Conservation (phyloP, 2,329 filamentous ascomycete species). For the Tolypocladium pustulatum region DNA sequence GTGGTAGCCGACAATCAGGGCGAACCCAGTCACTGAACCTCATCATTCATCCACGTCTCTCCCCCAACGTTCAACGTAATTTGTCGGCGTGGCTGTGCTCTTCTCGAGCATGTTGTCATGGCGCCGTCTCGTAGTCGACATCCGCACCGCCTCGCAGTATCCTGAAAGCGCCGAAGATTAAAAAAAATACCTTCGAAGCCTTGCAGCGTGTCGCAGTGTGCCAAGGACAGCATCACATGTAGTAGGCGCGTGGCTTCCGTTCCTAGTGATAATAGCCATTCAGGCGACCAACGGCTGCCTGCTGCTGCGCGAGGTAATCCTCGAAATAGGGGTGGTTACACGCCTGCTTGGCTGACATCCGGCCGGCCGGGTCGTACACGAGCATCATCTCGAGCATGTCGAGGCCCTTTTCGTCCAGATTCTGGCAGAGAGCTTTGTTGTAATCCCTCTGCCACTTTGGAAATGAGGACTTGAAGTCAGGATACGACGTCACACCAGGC, state of each 20-base stretch:
- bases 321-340: constrained; percentile 77
- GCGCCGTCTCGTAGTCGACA: not conserved
- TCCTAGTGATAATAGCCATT: constrained; percentile 27
- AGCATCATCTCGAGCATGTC: constrained; percentile 62
- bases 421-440: constrained; percentile 54
- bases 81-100: not conserved
- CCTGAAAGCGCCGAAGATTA: constrained; percentile 10
- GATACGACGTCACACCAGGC: constrained; percentile 90
- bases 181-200: not conserved
- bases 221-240: not conserved
- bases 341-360: constrained; percentile 82
- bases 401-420: constrained; percentile 61
- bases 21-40: not conserved
- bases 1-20: not conserved
- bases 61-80: not conserved
- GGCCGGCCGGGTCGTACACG: constrained; percentile 76
- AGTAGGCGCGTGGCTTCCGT: constrained; percentile 5
- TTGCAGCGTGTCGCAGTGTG: not conserved
- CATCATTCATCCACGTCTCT: not conserved
- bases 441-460: constrained; percentile 78
- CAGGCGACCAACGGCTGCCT: constrained; percentile 14
- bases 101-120: not conserved
- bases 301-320: constrained; percentile 21
- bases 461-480: constrained; percentile 86
- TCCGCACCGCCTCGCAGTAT: constrained; percentile 6